These are phyloP conservation scores for Acer negundo DNA, from an alignment of 345 rosid genomes.

Conservation along the genomic window DNA sequence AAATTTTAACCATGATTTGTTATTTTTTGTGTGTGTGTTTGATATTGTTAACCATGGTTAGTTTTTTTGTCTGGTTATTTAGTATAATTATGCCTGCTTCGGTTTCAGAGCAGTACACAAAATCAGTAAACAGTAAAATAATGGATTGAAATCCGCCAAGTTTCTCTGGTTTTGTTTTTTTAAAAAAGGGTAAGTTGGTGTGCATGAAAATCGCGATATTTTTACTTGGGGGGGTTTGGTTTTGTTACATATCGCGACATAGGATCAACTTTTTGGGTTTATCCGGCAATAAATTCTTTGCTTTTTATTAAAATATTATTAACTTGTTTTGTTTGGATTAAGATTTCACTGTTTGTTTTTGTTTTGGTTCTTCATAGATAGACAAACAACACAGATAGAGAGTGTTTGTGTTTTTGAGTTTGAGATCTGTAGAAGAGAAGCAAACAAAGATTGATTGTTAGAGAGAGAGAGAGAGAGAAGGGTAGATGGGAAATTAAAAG, in stretches of 20 bases:
- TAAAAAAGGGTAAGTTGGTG: background rate
- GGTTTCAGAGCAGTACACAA: conserved; percentile 9
- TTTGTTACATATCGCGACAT: background rate
- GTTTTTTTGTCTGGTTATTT: background rate
- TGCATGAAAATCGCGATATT: conserved; percentile 27
- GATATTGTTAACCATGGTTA: background rate
- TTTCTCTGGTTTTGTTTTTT: background rate
- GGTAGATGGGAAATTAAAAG: conserved; percentile 13
- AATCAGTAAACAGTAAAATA: background rate
- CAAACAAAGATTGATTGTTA: background rate
- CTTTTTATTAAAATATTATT: background rate
- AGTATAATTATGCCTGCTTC: background rate
- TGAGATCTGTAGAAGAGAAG: conserved; percentile 22
- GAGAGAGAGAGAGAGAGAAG: conserved; percentile 12
- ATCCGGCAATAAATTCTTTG: conserved; percentile 11
- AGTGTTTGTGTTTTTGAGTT: background rate
- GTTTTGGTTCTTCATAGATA: conserved; percentile 31
- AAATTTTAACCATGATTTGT: too few relatives aligned
- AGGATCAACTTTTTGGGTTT: conserved; percentile 8
- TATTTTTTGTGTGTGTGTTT: too few relatives aligned
- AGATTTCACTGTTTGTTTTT: conserved; percentile 36
- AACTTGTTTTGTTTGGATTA: conserved; percentile 15
- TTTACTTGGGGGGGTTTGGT: background rate
- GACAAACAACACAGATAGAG: conserved; percentile 20
- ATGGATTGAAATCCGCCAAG: background rate